Evolutionary conservation across 225 moss, liverwort and hornwort genomes (phyloP).

Genomic region (Pseudoscleropodium purum): DNA sequence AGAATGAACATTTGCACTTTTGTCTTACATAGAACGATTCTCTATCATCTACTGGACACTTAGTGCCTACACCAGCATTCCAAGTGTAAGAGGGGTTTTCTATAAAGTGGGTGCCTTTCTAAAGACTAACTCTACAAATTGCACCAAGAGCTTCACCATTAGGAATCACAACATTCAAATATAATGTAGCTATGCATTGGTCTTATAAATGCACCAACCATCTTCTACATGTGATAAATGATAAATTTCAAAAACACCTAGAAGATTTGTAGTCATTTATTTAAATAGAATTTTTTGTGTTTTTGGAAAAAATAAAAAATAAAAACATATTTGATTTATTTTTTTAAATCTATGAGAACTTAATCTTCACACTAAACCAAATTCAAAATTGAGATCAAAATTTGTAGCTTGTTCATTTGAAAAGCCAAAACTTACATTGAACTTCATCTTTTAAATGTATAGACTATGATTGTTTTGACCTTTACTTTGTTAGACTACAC

Average conservation of each 20-base stretch:
- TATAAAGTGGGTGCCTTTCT: too few relatives aligned
- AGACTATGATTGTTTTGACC: not conserved
- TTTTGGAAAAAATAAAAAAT: not conserved
- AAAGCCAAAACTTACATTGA: not conserved
- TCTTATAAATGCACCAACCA: not conserved
- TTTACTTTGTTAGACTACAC: not conserved
- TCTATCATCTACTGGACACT: too few relatives aligned
- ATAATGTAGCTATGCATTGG: not conserved
- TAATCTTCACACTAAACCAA: not conserved
- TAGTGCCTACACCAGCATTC: too few relatives aligned
- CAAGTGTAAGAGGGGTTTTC: not conserved
- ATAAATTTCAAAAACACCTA: not conserved
- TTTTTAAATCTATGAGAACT: not conserved
- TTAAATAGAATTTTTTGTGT: not conserved
- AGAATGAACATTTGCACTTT: too few relatives aligned
- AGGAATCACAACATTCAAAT: not conserved
- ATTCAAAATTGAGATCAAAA: not conserved
- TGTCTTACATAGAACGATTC: too few relatives aligned
- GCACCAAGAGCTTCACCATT: fast-evolving
- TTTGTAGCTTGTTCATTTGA: not conserved
- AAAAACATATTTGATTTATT: not conserved
- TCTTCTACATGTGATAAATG: not conserved
- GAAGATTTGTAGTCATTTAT: not conserved
- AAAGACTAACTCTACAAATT: too few relatives aligned
- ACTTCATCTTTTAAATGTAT: not conserved